Evolutionary conservation across 1,284 basidiomycete genomes (phyloP), one percentile per base, ranked within the genome.

Genomic region (Earliella scabrosa): DNA sequence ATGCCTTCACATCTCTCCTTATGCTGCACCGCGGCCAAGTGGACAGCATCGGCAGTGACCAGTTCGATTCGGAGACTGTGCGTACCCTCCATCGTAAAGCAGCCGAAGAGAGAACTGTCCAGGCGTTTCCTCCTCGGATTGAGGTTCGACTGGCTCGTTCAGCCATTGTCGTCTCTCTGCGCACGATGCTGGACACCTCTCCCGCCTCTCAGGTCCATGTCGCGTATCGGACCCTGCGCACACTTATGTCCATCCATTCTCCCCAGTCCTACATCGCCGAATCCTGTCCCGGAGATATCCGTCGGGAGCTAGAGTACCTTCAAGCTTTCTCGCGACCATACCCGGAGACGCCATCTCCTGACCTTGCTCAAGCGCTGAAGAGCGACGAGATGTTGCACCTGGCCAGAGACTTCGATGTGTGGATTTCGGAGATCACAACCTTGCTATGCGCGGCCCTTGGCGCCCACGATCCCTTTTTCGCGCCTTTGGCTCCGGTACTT

Each of bases 1-100:
- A 85, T 46, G 89, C 90, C 0, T 94, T 96, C 61, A 81, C 88
- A n/a, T 78, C 83, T 13, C 74, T 96, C 8, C 74, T 97, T 13
- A 74, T 83, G n/a, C 65, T 77, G 7, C 78, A 85, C 44, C 74
- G 78, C 52, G 89, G 90, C 0, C 73, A 73, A 26, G 79, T 90
- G 43, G 77, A 81, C 54, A 83, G 82, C 41, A 82, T 90, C 56
- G 79, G 78, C n/a, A 76, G 76, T 44, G 83, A 85, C 44, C 73
- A 76, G 31, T 71, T 75, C 31, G 60, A 62, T 27, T 65, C 73
- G 4, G 73, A 73, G 34, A 74, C 75, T 10, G 66, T 81, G 41
- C 73, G 78, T 11, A 67, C 68, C 18, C 71, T 72, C 43, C 80
- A 85, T 66, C 66, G 57, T 16, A n/a, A 35, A 20, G 27, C 51